Percentiles rank a stretch among this genome's conserved stretches.
These are phyloP conservation scores for Adiantum capillusveneris DNA, from an alignment of 75 land plant genomes.

Conservation along the genomic window DNA sequence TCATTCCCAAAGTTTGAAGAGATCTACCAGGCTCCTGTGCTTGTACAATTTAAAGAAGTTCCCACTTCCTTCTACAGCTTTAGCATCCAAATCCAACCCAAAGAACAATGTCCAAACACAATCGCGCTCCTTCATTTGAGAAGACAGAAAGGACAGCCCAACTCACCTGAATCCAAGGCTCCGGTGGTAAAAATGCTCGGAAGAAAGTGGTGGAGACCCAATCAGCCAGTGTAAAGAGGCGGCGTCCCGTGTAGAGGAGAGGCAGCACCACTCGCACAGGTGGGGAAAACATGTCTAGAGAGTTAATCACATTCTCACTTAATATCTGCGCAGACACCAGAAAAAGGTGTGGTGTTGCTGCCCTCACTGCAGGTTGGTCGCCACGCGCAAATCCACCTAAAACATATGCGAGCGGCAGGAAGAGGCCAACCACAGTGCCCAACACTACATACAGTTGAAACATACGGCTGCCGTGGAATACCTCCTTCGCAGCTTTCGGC, in stretches of 20 bases:
- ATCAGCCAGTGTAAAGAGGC: constrained; percentile 51
- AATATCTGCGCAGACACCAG: constrained; percentile 73
- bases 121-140: no score
- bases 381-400: constrained; percentile 86
- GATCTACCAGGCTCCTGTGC: no score
- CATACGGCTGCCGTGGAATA: constrained; percentile 46
- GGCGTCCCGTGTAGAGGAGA: constrained; percentile 59
- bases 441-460: constrained; percentile 62
- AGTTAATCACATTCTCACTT: constrained; percentile 68
- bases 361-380: constrained; percentile 65
- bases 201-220: constrained; percentile 48
- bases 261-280: constrained; percentile 80
- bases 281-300: constrained; percentile 59
- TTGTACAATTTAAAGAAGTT: no score
- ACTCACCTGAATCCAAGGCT: constrained; percentile 33
- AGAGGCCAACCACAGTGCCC: constrained; percentile 68
- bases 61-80: no score
- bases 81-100: no score
- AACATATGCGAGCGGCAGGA: constrained; percentile 80
- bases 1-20: no score
- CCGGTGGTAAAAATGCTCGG: constrained; percentile 25
- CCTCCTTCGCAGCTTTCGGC: constrained; percentile 13
- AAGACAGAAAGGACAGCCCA: no score
- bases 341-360: constrained; percentile 63
- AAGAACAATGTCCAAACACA: no score